A percentile compares a stretch with the other conserved stretches of the same genome.
Evolutionary conservation across 345 rosid species (phyloP).

Genomic region (Crucihimalaya himalaica): DNA sequence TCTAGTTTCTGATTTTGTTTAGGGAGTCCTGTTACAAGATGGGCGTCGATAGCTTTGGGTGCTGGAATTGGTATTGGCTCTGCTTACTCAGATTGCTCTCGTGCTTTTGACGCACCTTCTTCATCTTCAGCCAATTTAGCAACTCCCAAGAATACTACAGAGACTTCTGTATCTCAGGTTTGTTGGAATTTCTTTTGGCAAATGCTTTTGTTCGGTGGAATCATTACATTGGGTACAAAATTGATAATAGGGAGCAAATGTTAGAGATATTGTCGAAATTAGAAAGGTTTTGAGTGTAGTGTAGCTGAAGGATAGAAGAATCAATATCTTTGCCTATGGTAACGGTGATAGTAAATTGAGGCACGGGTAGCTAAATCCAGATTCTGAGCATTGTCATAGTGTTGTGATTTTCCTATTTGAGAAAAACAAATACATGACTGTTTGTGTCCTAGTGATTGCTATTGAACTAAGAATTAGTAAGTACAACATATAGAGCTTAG

Average conservation of each 20-base stretch:
- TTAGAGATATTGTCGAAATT: not conserved
- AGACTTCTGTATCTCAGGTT: conserved; percentile 53
- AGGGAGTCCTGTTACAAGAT: conserved; percentile 41
- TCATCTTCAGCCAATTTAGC: conserved; percentile 43
- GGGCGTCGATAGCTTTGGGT: conserved; percentile 42
- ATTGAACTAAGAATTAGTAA: not conserved
- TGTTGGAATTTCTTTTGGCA: not conserved
- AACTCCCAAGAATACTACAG: conserved; percentile 45
- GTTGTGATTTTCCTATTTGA: not conserved
- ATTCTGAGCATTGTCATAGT: not conserved
- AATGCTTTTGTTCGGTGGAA: not conserved
- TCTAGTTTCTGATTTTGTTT: not conserved
- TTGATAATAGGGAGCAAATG: not conserved
- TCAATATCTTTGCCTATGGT: not conserved
- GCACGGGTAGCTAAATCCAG: not conserved
- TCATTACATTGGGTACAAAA: not conserved
- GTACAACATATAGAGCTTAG: not conserved
- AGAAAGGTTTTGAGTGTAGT: not conserved
- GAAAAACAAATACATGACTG: not conserved
- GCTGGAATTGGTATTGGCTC: conserved; percentile 45
- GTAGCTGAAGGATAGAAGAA: not conserved
- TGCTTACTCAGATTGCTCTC: conserved; percentile 39
- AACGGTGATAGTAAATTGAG: not conserved
- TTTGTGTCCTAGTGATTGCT: not conserved
- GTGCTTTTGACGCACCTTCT: conserved; percentile 32